A percentile compares a stretch with the other conserved stretches of the same genome.
Evolutionary conservation across 768 basidiomycete species (phyloP).

Genomic region (Tylopilus felleus): DNA sequence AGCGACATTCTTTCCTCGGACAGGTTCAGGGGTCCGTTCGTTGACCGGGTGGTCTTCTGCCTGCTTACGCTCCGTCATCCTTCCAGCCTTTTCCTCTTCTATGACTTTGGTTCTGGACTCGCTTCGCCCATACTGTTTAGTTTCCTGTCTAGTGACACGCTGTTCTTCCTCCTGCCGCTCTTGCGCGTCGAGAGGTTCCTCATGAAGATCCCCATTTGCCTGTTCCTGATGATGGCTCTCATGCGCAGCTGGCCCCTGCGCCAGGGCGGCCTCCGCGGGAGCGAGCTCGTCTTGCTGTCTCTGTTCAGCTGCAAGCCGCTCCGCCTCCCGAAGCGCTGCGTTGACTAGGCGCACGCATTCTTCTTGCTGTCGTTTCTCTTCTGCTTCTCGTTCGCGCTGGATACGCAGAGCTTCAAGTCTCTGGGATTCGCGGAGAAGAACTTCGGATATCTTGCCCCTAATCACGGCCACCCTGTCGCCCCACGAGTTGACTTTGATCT

Average conservation of each 20-base stretch:
- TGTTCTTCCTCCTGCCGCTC: not conserved
- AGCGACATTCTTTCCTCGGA: slow-evolving; percentile 1
- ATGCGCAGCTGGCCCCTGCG: slow-evolving; percentile 14
- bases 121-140: not conserved
- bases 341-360: slow-evolving; percentile 30
- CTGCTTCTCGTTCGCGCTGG: slow-evolving; percentile 26
- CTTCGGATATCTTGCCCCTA: slow-evolving; percentile 37
- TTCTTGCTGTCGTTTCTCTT: slow-evolving; percentile 18
- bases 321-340: slow-evolving; percentile 34
- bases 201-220: slow-evolving; percentile 9
- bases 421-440: slow-evolving; percentile 40
- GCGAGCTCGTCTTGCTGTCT: slow-evolving; percentile 30
- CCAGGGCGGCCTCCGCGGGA: not conserved
- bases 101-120: not conserved
- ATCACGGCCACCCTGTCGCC: slow-evolving; percentile 34
- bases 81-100: not conserved
- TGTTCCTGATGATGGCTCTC: slow-evolving; percentile 25
- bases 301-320: slow-evolving; percentile 26
- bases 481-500: slow-evolving; percentile 48
- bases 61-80: not conserved
- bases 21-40: not conserved
- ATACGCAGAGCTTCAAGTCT: slow-evolving; percentile 39
- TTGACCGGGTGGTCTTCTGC: not conserved
- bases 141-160: not conserved
- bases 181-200: not conserved